phyloP scores from a whole-genome alignment of 495 filamentous ascomycete species.

The Achaetomiella virescens region DNA sequence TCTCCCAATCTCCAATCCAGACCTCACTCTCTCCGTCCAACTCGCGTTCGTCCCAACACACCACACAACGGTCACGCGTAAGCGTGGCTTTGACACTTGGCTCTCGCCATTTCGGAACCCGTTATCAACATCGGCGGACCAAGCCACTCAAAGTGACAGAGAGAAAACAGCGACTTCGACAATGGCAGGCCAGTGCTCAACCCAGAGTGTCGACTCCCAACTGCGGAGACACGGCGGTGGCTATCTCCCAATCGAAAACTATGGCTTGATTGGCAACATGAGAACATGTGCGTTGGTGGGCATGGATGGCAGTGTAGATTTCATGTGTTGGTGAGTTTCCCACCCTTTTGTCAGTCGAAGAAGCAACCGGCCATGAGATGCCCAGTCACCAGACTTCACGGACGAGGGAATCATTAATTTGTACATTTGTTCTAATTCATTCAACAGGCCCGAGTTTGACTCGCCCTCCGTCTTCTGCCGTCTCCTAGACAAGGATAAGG shows the following conservation, averaged over 20 bases:
- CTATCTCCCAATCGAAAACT: constrained; percentile 66
- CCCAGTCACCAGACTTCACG: neutral
- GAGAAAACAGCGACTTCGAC: neutral
- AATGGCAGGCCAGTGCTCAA: constrained; percentile 8
- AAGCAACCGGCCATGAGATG: no score
- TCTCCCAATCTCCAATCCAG: neutral
- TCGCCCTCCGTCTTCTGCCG: constrained; percentile 62
- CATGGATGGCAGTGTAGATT: constrained; percentile 65
- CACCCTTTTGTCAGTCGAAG: no score
- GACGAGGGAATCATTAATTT: no score
- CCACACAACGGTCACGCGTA: neutral
- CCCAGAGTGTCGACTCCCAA: constrained; percentile 17
- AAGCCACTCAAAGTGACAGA: neutral
- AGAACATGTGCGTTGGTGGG: constrained; percentile 66
- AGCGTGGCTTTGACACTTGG: no score
- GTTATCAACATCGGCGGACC: no score
- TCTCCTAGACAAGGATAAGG: constrained; percentile 63
- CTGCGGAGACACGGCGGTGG: constrained; percentile 26
- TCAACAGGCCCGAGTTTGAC: constrained; percentile 59
- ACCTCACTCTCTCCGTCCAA: neutral
- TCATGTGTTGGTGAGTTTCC: constrained; percentile 61
- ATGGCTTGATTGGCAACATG: constrained; percentile 74
- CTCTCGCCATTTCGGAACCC: no score
- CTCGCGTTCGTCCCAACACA: constrained; percentile 6
- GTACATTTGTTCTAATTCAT: constrained; percentile 4